These are phyloP conservation scores for Thalia dealbata DNA, from an alignment of 176 grass and related monocot genomes.

Conservation along the genomic window DNA sequence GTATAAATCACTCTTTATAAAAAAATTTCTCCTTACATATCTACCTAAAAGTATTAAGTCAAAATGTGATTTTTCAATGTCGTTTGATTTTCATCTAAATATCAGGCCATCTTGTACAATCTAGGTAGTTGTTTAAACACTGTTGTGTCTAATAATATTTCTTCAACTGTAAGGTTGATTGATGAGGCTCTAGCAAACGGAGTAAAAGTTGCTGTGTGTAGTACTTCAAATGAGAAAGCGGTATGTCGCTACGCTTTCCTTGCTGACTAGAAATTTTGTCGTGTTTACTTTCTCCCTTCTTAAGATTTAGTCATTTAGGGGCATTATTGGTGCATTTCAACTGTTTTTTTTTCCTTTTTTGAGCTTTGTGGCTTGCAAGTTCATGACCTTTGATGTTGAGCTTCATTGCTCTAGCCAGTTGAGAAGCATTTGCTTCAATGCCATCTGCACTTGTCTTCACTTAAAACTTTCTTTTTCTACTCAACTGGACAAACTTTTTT, in stretches of 20 bases:
- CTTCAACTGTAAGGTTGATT: conserved; percentile 52
- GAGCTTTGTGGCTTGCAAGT: too few relatives aligned
- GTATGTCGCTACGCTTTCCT: conserved; percentile 31
- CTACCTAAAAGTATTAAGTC: not conserved
- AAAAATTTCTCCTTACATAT: not conserved
- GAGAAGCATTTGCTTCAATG: not conserved
- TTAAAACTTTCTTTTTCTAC: not conserved
- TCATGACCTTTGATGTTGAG: too few relatives aligned
- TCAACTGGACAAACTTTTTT: too few relatives aligned
- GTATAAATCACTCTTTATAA: not conserved
- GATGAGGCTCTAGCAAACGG: conserved; percentile 80
- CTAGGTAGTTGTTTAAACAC: not conserved
- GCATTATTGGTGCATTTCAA: not conserved
- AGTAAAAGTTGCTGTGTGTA: conserved; percentile 89
- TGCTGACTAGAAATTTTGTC: not conserved
- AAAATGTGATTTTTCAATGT: not conserved
- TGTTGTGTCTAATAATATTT: not conserved
- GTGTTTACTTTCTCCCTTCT: not conserved
- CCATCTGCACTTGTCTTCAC: not conserved
- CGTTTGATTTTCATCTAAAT: not conserved
- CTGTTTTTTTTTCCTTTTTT: not conserved
- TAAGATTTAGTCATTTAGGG: not conserved
- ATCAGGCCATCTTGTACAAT: not conserved
- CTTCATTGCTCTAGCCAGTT: too few relatives aligned
- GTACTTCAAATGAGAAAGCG: conserved; percentile 97